Base-by-base conservation (phyloP, 2,329 filamentous ascomycete genomes). In the Bipolaris victoriae region DNA sequence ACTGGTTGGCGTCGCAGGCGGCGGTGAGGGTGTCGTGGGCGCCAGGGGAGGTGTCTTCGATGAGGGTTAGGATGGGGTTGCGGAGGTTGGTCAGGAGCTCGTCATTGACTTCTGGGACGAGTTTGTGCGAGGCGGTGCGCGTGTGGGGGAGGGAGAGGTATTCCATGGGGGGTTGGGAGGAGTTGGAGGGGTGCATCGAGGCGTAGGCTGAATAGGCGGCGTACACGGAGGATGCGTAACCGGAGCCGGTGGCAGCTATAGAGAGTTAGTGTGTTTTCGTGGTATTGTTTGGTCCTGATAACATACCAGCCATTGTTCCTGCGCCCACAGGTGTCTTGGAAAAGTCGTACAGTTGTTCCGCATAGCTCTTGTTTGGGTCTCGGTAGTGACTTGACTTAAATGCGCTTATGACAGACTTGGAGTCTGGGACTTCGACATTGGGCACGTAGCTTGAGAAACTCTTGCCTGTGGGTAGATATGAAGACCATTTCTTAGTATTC, bases 291-390 rank as follows among this genome's bases (percentile, higher is more conserved):
- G 49, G 3, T n/a, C 15, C 7, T 2, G 9, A 11, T 41, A 13
- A 60, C 70, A 58, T 69, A 78, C 77, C 77, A 47, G 76, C 76
- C 33, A 79, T 63, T 3, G 77, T 77, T 37, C 79, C 80, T 37
- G 80, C 81, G 13, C 81, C 81, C 3, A 83, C 80, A 4, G 81
- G 81, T 6, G 81, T 83, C 62, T 81, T 80, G 0, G 78, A 80
- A 58, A 83, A 82, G 55, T 81, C 80, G 55, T 80, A 79, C 13
- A 83, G 67, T 60, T 83, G 81, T 62, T 82, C 79, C 4, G 80
- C 72, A 58, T 81, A 81, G 43, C 78, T 78, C 64, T 83, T 83
- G 50, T 74, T 79, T 2, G 77, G 78, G 57, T 83, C 79, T 33
- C 79, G 75, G 24, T 78, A 64, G 58, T 82, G 79, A 48, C 74